Evolutionary conservation across 108 stramenopile species (phyloP), one percentile per base, ranked within the genome.

Genomic region (Bacterosira constricta): DNA sequence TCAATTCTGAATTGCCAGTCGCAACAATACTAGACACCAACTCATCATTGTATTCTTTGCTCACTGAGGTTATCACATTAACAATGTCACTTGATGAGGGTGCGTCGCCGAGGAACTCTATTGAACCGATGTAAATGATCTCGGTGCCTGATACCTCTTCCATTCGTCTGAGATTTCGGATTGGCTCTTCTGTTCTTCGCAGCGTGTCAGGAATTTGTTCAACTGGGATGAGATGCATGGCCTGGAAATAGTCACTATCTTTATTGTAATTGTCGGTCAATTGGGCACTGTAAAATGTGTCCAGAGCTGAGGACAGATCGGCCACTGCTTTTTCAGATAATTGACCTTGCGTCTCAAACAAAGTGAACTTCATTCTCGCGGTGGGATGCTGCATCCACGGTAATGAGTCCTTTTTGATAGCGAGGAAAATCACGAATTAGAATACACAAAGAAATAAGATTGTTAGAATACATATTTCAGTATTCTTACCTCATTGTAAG

Each of bases 21-120:
- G 11, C 51, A 39, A 50, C 53, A 21, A 73, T 63, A 26, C 63
- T 45, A 13, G 63, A 46, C 32, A 73, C 72, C 2, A 73, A 31
- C 15, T 73, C 51, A 52, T 73, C 32, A 41, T 64, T 73, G 45
- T 45, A 46, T 25, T 34, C 39, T 34, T 53, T 36, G 30, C 62
- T 51, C 38, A 56, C 44, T 25, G 42, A 49, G 41, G 62, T 32
- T 20, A 73, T 18, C 9, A 37, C 32, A n/a, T 64, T 30, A 25
- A 51, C 34, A 6, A 73, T 18, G 20, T 47, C 46, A 1, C 6
- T 12, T 6, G 46, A 47, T 1, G n/a, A 47, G 1, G 46, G 46
- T 47, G 46, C 21, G 21, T 47, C 23, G 46, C 46, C 46, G 4
- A 47, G 46, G 6, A 47, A 47, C 23, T 47, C 46, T 17, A 47